Percentiles rank a stretch among this genome's conserved stretches.
Conservation (phyloP, 176 grass and related monocot genomes). For the Cenchrus americanus region DNA sequence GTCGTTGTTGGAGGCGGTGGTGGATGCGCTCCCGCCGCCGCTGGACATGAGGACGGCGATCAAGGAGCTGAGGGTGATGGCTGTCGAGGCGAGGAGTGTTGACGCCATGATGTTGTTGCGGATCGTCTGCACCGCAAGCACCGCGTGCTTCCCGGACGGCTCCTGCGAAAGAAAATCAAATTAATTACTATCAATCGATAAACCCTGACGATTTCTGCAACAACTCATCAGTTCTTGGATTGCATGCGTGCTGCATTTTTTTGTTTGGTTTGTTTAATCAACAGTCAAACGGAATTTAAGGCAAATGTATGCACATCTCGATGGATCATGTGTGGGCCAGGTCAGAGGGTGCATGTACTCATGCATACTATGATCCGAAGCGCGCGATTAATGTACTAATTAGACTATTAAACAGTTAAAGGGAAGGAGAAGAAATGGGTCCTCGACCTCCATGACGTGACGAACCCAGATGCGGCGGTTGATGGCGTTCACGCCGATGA, state of each 20-base stretch:
- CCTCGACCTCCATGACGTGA: constrained; percentile 70
- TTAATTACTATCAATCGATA: background rate
- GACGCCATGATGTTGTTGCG: constrained; percentile 98
- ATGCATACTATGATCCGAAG: constrained; percentile 13
- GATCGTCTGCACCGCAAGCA: constrained; percentile 86
- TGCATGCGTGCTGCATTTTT: background rate
- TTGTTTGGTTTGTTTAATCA: background rate
- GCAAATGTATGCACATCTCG: background rate
- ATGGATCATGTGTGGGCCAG: background rate
- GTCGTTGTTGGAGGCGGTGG: background rate
- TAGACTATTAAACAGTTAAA: too few species aligned
- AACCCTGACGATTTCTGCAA: background rate
- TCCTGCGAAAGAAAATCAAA: constrained; percentile 44
- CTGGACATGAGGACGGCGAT: constrained; percentile 71
- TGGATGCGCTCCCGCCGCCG: background rate
- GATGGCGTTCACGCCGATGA: constrained; percentile 83
- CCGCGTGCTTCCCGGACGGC: constrained; percentile 62
- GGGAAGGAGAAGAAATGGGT: background rate
- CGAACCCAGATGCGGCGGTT: constrained; percentile 93
- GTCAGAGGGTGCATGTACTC: background rate
- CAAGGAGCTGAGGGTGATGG: constrained; percentile 77
- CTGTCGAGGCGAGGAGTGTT: constrained; percentile 68
- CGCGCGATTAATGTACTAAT: background rate
- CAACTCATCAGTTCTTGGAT: background rate
- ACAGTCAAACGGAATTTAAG: background rate